Base-by-base conservation (phyloP, 2,329 filamentous ascomycete species). In the Monilinia laxa region DNA sequence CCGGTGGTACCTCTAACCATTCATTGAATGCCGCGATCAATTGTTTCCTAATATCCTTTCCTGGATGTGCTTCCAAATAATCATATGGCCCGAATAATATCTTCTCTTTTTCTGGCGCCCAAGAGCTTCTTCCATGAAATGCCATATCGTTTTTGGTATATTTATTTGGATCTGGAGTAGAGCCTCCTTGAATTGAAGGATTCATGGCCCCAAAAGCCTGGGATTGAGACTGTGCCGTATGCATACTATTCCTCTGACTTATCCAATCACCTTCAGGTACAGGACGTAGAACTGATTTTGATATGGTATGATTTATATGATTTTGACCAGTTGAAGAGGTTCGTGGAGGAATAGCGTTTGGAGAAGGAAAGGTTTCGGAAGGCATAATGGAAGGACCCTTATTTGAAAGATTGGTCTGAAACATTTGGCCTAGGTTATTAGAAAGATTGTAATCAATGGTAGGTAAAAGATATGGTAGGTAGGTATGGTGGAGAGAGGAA, bases 31-130 rank as follows among this genome's bases (percentile, higher is more conserved):
- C 89, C 54, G 83, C 85, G 74, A 96, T 92, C 73, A 94, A 83
- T 79, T 91, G 89, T 56, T 88, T 85, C 71, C 93, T 87, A 75
- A 96, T 90, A 78, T 95, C 91, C 79, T 96, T 95, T 70, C 92
- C 92, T 0, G 91, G 91, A 70, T 93, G 89, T 55, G 85, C 85
- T 73, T 88, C 85, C 69, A 95, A 83, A 77, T 96, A 96, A 75
- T 94, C 89, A 74, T 87, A 96, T 0, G 92, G 92, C 0, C 88
- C 92, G 58, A 88, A 81, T 64, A 96, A 81, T 68, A 94, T 88
- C 76, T 86, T 86, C 77, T 95, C 91, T 80, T 95, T 94, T 73
- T 90, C 85, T 2, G 82, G 78, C 9, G 85, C 87, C 91, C 91
- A 95, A 35, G 68, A 71, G 31, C 73, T 71, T 64, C 72, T 73